Evolutionary conservation across 2,329 filamentous ascomycete species (phyloP).

Genomic region (Hypoxylon sp.): DNA sequence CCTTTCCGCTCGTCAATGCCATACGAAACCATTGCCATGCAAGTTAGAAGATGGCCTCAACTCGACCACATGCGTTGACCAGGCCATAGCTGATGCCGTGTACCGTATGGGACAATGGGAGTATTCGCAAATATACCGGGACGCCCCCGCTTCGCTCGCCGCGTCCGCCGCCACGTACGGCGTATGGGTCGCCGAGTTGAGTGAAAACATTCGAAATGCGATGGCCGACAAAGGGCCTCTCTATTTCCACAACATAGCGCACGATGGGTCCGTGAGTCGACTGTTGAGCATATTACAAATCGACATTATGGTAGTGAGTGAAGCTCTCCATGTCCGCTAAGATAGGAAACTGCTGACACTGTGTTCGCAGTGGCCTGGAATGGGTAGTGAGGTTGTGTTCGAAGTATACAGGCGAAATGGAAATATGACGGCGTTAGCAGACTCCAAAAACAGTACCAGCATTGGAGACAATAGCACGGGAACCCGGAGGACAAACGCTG

Average conservation of each 20-base stretch:
- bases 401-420: slow-evolving; percentile 70
- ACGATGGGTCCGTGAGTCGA: slow-evolving; percentile 80
- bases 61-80: slow-evolving; percentile 72
- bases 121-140: slow-evolving; percentile 84
- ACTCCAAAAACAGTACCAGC: not conserved
- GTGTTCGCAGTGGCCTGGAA: slow-evolving; percentile 77
- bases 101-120: slow-evolving; percentile 86
- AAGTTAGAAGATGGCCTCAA: slow-evolving; percentile 63
- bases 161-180: slow-evolving; percentile 76
- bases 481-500: slow-evolving; percentile 13
- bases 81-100: slow-evolving; percentile 75
- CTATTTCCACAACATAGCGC: slow-evolving; percentile 84
- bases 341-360: slow-evolving; percentile 7
- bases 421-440: slow-evolving; percentile 23
- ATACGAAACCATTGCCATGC: slow-evolving; percentile 80
- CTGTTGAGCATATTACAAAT: slow-evolving; percentile 79
- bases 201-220: slow-evolving; percentile 72
- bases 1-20: slow-evolving; percentile 83
- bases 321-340: not conserved
- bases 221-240: slow-evolving; percentile 59
- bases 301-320: slow-evolving; percentile 74
- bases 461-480: slow-evolving; percentile 28
- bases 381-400: slow-evolving; percentile 85
- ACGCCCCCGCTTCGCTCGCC: slow-evolving; percentile 72
- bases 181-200: slow-evolving; percentile 81